Percentiles rank a stretch among this genome's conserved stretches.
phyloP scores from a whole-genome alignment of 768 basidiomycete species.

The Kockovaella imperatae region DNA sequence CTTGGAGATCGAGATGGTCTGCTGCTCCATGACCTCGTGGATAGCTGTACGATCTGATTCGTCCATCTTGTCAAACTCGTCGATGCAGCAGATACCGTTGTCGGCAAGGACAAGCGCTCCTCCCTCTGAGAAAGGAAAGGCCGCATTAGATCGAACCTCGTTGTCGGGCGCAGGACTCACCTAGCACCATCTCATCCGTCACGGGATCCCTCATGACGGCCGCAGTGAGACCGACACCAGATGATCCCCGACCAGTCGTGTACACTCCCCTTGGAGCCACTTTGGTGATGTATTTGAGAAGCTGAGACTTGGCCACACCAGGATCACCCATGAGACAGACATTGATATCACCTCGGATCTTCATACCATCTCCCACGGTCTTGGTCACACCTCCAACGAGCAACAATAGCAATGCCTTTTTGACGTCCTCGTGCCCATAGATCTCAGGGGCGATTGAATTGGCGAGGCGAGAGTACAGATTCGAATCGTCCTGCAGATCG shows the following conservation, averaged over 20 bases:
- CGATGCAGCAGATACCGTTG: constrained; percentile 99
- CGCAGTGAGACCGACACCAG: constrained; percentile 95
- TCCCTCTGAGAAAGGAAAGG: constrained; percentile 61
- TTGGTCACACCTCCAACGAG: constrained; percentile 96
- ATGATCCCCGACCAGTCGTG: constrained; percentile 96
- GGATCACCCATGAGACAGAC: constrained; percentile 99
- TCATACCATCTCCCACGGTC: constrained; percentile 92
- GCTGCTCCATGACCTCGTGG: constrained; percentile 90
- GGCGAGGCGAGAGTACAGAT: constrained; percentile 79
- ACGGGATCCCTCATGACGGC: constrained; percentile 99
- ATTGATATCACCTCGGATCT: constrained; percentile 95
- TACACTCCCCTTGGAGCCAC: constrained; percentile 96
- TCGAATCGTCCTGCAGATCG: constrained; percentile 62
- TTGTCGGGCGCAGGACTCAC: too few species aligned
- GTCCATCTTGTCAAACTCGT: constrained; percentile 99
- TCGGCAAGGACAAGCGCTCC: constrained; percentile 98
- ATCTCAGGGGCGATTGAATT: constrained; percentile 97
- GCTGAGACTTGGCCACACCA: constrained; percentile 88
- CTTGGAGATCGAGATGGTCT: constrained; percentile 53
- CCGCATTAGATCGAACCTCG: constrained; percentile 2
- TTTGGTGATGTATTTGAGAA: constrained; percentile 87
- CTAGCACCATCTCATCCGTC: constrained; percentile 98
- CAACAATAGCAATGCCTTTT: constrained; percentile 85
- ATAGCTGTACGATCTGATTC: constrained; percentile 95
- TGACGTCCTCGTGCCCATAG: constrained; percentile 93